Evolutionary conservation across 2,329 filamentous ascomycete genomes (phyloP).

Genomic region (Pleurostoma richardsiae): DNA sequence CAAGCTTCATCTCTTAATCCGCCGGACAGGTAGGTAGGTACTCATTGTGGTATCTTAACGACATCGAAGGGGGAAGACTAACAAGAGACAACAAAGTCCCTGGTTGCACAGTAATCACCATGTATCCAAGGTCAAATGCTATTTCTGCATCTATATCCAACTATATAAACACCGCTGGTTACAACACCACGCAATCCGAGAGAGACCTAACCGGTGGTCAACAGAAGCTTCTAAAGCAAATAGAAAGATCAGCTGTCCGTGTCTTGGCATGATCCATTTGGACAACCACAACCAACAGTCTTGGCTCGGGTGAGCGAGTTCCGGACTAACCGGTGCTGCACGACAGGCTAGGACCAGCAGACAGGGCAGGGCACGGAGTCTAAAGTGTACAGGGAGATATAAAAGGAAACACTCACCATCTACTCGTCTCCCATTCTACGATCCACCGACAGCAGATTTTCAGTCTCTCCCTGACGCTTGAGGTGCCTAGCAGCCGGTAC

Average conservation of each 20-base stretch:
- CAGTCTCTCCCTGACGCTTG: conserved; percentile 72
- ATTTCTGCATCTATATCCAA: too few species aligned
- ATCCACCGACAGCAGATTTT: conserved; percentile 84
- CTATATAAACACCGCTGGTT: background rate
- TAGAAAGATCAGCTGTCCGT: background rate
- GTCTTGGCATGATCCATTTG: background rate
- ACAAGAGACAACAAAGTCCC: too few species aligned
- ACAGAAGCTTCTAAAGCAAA: background rate
- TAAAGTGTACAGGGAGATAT: background rate
- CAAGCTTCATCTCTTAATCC: too few species aligned
- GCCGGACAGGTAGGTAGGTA: too few species aligned
- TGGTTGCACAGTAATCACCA: too few species aligned
- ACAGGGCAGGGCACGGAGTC: background rate
- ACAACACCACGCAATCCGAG: background rate
- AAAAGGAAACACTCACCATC: background rate
- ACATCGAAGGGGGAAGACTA: too few species aligned
- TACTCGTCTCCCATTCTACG: conserved; percentile 59
- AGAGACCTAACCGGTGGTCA: conserved; percentile 1
- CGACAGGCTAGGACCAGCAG: too few species aligned
- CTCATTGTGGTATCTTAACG: too few species aligned
- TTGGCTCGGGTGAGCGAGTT: too few species aligned
- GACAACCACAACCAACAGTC: too few species aligned
- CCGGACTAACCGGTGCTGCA: too few species aligned
- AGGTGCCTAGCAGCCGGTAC: conserved; percentile 67
- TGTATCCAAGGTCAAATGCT: too few species aligned